Evolutionary conservation across 768 basidiomycete genomes (phyloP), one percentile per base, ranked within the genome.

Genomic region (Boletales sp.): DNA sequence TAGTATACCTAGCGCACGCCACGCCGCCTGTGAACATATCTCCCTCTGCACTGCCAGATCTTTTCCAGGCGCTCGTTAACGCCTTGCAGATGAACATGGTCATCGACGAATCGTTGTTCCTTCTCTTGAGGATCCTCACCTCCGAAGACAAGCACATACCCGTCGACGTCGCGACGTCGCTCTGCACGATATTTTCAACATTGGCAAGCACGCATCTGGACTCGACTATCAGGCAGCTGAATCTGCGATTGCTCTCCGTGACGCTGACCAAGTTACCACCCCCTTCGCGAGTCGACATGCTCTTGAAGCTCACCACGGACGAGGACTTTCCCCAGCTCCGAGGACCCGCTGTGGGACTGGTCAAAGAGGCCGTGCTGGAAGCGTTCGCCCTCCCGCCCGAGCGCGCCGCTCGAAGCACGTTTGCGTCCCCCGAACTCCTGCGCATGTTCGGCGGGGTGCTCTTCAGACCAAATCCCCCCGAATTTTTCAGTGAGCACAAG

Each of bases 291-390:
- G 67, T 88, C 14, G 75, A 79, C 37, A 66, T 83, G 9, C 71
- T 90, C 4, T 65, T 71, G 11, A 81, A 81, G 33, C 72, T 89
- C 18, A 74, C 79, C 15, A 54, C 59, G 10, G 72, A 80, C 49
- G 64, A 65, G 6, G 69, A 78, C 14, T 77, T 78, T 41, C 83
- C 83, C 0, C 83, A 86, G 58, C 86, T 90, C 75, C 76, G 82
- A 9, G 79, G 81, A 0, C 84, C 86, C 1, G 78, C 84, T 0
- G 73, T 90, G 0, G 83, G 84, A 0, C 70, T 90, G 2, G 74
- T 88, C 1, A 86, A 84, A 61, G 86, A 90, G 44, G 78, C 80
- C 2, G 68, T 83, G 1, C 63, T 90, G 11, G 77, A 84, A 43
- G 78, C 74, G 0, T 64, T 78, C 2, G 53, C 77, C 9, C 55